Evolutionary conservation across 768 basidiomycete genomes (phyloP), one percentile per base, ranked within the genome.

Genomic region (Phaeotremella skinneri): DNA sequence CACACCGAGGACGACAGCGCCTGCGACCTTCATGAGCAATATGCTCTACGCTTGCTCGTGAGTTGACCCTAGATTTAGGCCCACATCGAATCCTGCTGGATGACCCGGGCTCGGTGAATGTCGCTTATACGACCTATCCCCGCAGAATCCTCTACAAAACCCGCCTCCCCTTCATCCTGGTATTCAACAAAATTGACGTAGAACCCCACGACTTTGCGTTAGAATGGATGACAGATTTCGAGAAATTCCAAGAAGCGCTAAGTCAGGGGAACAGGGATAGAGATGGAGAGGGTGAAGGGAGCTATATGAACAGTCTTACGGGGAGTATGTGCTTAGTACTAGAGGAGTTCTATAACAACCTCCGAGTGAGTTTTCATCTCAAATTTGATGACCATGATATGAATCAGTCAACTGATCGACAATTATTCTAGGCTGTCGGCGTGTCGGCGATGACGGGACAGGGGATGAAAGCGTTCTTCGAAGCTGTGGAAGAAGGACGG

Each of bases 1-100:
- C 77, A 99, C 96, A 2, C 96, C 96, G 21, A 82, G 96, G 62
- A 91, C 91, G 20, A 87, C 88, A 0, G 63, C 77, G 14, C 96
- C 96, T 0, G 91, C 94, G 16, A 99, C 96, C 2, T 99, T 99
- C 78, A 99, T 98, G 96, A 90, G 87, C 20, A 99, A 99, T 78
- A 99, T 99, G 96, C 82, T 99, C 42, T 99, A 98, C 71, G 96
- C 96, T 1, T 99, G 96, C 82, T 91, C 90, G 89, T 88, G 57
- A 61, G 83, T 77, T n/a, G 17, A 3, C 13, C 31, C 37, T 16
- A 56, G 23, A 26, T 21, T 39, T 23, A 23, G 20, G n/a, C n/a
- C n/a, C n/a, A n/a, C n/a, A n/a, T n/a, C n/a, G n/a, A n/a, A n/a
- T n/a, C n/a, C n/a, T n/a, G n/a, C n/a, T n/a, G n/a, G n/a, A n/a